Conservation (phyloP, 495 filamentous ascomycete species). For the Penicillium cataractarum region DNA sequence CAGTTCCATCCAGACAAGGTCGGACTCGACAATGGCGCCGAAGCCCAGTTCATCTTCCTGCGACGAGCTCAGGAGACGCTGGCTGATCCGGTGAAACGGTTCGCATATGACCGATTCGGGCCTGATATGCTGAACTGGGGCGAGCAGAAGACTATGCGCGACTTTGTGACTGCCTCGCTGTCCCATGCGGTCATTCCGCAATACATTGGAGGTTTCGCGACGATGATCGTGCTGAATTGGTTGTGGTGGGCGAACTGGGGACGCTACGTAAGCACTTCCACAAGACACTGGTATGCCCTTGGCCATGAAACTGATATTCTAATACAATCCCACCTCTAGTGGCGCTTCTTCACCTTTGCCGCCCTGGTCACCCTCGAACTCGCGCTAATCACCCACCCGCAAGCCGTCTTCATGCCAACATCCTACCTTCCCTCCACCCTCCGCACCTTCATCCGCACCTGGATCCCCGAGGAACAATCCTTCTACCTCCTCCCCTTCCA, state of each 20-base stretch:
- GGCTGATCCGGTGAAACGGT: constrained; percentile 74
- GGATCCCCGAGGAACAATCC: constrained; percentile 56
- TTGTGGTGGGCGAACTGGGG: constrained; percentile 84
- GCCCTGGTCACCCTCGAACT: constrained; percentile 73
- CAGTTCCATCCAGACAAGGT: constrained; percentile 90
- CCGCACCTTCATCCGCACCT: constrained; percentile 47
- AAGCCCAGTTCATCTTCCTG: constrained; percentile 77
- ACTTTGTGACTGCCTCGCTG: constrained; percentile 71
- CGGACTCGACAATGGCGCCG: constrained; percentile 35
- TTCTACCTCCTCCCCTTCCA: constrained; percentile 86
- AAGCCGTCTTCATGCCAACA: constrained; percentile 46
- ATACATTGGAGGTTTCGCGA: constrained; percentile 64
- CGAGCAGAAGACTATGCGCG: constrained; percentile 69
- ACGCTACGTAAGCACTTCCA: constrained; percentile 53
- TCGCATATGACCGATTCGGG: constrained; percentile 93
- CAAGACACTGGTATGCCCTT: not conserved
- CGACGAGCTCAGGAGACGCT: constrained; percentile 85
- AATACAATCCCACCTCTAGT: constrained; percentile 45
- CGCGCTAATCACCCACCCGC: constrained; percentile 65
- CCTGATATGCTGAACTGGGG: constrained; percentile 71
- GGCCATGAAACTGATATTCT: not conserved
- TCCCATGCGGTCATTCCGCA: constrained; percentile 57
- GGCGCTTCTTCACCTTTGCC: constrained; percentile 82
- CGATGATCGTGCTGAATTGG: constrained; percentile 69
- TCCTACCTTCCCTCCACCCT: constrained; percentile 44